phyloP scores from a whole-genome alignment of 805 yeast genomes.

The Spathaspora boniae region DNA sequence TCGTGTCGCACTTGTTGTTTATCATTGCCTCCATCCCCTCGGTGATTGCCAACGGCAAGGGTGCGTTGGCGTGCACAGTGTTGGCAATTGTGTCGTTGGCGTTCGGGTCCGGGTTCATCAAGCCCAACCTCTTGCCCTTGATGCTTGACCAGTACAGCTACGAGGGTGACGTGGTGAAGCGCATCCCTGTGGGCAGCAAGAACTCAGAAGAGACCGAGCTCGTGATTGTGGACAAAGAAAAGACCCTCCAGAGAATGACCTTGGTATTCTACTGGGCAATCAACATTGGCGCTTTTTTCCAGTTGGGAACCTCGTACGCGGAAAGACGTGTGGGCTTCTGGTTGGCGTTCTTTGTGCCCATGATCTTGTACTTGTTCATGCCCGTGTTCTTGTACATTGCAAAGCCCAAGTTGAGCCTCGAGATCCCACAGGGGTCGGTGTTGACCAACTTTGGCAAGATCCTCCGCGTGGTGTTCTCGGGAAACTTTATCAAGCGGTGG shows the following conservation, averaged over 20 bases:
- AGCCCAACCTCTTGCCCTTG: constrained; percentile 50
- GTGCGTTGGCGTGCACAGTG: constrained; percentile 40
- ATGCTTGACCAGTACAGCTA: constrained; percentile 50
- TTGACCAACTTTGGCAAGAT: constrained; percentile 43
- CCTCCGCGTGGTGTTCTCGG: constrained; percentile 37
- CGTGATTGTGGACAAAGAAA: constrained; percentile 54
- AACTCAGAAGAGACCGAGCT: too few relatives aligned
- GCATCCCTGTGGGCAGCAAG: constrained; percentile 56
- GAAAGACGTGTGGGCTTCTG: constrained; percentile 53
- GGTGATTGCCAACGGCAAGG: constrained; percentile 32
- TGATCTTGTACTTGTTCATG: constrained; percentile 25
- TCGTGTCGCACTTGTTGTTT: constrained; percentile 45
- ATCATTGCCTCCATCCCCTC: constrained; percentile 47
- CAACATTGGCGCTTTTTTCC: constrained; percentile 53
- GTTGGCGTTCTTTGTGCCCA: constrained; percentile 52
- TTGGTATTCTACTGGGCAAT: constrained; percentile 54
- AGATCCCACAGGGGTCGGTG: constrained; percentile 44
- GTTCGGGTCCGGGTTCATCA: constrained; percentile 51
- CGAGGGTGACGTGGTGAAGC: constrained; percentile 55
- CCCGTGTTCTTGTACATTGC: constrained; percentile 27
- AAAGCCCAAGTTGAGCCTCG: constrained; percentile 27
- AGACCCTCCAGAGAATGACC: constrained; percentile 40
- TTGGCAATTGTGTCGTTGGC: constrained; percentile 39
- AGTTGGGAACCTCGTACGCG: constrained; percentile 48
- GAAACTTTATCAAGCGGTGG: constrained; percentile 40